A percentile compares a stretch with the other conserved stretches of the same genome.
Evolutionary conservation across 441 rosid species (phyloP).

Genomic region (Mallotus repandus): DNA sequence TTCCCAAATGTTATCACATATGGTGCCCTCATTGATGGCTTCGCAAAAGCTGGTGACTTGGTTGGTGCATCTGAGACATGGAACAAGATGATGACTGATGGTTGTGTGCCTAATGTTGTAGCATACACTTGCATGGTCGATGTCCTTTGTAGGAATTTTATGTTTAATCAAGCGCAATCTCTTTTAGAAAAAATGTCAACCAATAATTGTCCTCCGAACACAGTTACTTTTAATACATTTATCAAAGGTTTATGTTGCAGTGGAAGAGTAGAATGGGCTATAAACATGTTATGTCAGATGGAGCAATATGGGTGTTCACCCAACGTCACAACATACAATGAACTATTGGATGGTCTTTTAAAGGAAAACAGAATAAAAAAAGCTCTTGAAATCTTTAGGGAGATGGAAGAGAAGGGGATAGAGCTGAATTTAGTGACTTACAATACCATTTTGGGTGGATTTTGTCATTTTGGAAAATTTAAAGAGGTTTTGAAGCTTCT

Average conservation of each 20-base stretch:
- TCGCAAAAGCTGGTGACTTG: constrained; percentile 61
- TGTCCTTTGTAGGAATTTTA: constrained; percentile 58
- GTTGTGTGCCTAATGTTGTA: constrained; percentile 70
- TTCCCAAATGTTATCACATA: constrained; percentile 60
- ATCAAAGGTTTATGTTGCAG: constrained; percentile 65
- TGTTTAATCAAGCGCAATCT: constrained; percentile 62
- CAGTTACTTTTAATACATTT: constrained; percentile 61
- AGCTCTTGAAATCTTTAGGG: constrained; percentile 46
- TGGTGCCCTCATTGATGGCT: constrained; percentile 68
- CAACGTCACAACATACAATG: constrained; percentile 63
- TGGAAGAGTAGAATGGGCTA: constrained; percentile 64
- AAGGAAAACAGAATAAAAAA: constrained; percentile 45
- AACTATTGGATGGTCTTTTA: constrained; percentile 59
- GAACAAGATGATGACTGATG: constrained; percentile 72
- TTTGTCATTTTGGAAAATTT: constrained; percentile 48
- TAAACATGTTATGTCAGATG: constrained; percentile 54
- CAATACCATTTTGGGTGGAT: constrained; percentile 66
- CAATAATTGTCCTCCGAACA: constrained; percentile 62
- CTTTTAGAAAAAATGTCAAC: constrained; percentile 57
- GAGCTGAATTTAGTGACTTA: constrained; percentile 56
- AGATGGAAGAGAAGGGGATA: constrained; percentile 46
- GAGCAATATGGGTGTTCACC: constrained; percentile 51
- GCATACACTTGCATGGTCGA: constrained; percentile 83
- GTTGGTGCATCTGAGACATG: constrained; percentile 64
- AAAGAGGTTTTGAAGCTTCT: constrained; percentile 50